A percentile compares a stretch with the other conserved stretches of the same genome.
Evolutionary conservation across 305 asterid genomes (phyloP).

Genomic region (Fraxinus nigra): DNA sequence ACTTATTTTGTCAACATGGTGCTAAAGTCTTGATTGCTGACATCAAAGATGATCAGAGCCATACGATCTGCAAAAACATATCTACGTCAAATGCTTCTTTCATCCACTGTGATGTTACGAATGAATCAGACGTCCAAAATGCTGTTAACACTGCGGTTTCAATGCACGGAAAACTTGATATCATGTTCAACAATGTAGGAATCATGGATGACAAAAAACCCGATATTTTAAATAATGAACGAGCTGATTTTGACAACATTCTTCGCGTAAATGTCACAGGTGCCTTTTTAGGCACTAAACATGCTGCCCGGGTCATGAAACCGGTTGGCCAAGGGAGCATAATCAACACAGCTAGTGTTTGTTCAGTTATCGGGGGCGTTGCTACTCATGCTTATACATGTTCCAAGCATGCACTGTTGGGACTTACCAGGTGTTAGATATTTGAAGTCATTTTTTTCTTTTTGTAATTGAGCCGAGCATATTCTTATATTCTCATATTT

Average conservation of each 20-base stretch:
- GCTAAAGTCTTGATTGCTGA: conserved; percentile 40
- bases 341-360: conserved; percentile 27
- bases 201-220: conserved; percentile 9
- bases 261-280: conserved; percentile 24
- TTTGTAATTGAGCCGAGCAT: neutral
- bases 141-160: conserved; percentile 20
- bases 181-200: conserved; percentile 33
- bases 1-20: conserved; percentile 31
- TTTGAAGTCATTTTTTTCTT: too few species aligned
- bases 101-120: conserved; percentile 34
- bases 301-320: conserved; percentile 34
- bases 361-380: conserved; percentile 21
- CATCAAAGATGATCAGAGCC: conserved; percentile 26
- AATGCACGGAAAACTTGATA: conserved; percentile 29
- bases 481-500: neutral
- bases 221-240: neutral
- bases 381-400: conserved; percentile 23
- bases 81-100: conserved; percentile 11
- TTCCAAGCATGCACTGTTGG: conserved; percentile 26
- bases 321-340: conserved; percentile 20
- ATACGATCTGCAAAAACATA: neutral
- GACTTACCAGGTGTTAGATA: conserved; percentile 17
- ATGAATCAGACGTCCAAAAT: conserved; percentile 22
- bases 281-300: conserved; percentile 30
- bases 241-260: conserved; percentile 21